Evolutionary conservation across 2,329 filamentous ascomycete species (phyloP).

Genomic region (Fusarium albosuccineum): DNA sequence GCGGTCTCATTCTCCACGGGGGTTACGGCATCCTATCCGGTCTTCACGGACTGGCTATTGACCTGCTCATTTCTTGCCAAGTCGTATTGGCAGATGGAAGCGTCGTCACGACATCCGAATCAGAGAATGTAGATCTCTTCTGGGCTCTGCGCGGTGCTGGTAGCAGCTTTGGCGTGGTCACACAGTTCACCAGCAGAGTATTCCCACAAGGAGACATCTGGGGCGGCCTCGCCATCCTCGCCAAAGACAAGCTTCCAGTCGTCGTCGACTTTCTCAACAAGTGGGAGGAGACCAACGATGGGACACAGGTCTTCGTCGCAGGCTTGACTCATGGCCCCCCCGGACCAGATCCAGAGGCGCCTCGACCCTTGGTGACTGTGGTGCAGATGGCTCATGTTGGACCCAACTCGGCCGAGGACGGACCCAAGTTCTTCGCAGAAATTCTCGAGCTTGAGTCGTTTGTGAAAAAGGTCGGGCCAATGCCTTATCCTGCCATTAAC

Average conservation of each 20-base stretch:
- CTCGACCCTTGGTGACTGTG: conserved; percentile 32
- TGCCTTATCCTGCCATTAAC: conserved; percentile 59
- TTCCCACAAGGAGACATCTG: conserved; percentile 51
- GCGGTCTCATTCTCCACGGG: conserved; percentile 68
- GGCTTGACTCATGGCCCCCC: conserved; percentile 34
- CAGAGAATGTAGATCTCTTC: conserved; percentile 58
- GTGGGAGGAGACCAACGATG: conserved; percentile 45
- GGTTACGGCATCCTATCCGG: conserved; percentile 70
- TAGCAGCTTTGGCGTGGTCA: conserved; percentile 59
- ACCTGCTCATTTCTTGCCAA: conserved; percentile 55
- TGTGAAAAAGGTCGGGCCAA: conserved; percentile 52
- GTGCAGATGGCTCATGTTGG: conserved; percentile 39
- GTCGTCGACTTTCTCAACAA: conserved; percentile 50
- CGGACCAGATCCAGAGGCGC: conserved; percentile 37
- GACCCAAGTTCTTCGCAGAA: conserved; percentile 49
- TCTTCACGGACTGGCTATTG: conserved; percentile 63
- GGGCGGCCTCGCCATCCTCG: conserved; percentile 47
- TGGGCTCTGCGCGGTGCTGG: conserved; percentile 58
- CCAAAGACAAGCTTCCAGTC: conserved; percentile 42
- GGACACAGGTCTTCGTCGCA: conserved; percentile 35
- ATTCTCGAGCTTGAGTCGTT: conserved; percentile 54
- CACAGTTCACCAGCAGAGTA: conserved; percentile 52
- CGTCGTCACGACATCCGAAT: conserved; percentile 55
- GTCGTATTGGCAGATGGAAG: conserved; percentile 56
- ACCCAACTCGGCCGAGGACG: conserved; percentile 31